Evolutionary conservation across 2,329 filamentous ascomycete species (phyloP).

Genomic region (Davidsoniella virescens): DNA sequence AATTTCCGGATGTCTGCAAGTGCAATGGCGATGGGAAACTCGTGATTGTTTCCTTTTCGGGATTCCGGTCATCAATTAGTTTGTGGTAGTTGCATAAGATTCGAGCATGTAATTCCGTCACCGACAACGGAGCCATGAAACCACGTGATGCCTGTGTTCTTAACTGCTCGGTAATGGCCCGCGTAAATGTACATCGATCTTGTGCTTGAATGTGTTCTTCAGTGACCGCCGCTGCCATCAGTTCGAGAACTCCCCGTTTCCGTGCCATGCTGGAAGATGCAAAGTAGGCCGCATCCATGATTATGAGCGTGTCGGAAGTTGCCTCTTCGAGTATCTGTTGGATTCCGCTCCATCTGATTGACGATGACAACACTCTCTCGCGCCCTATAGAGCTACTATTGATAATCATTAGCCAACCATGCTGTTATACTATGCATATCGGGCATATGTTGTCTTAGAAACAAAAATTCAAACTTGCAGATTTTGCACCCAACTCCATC

Average conservation of each 20-base stretch:
- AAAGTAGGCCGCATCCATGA: slow-evolving; percentile 44
- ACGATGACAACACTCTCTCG: slow-evolving; percentile 24
- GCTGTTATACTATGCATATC: not conserved
- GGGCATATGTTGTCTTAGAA: too few species aligned
- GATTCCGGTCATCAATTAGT: slow-evolving; percentile 32
- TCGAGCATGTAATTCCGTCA: slow-evolving; percentile 36
- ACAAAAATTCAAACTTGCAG: too few species aligned
- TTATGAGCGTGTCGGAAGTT: slow-evolving; percentile 36
- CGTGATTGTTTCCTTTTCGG: slow-evolving; percentile 30
- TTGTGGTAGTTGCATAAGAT: slow-evolving; percentile 36
- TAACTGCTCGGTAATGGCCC: slow-evolving; percentile 32
- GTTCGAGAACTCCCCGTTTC: slow-evolving; percentile 36
- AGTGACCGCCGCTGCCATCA: slow-evolving; percentile 38
- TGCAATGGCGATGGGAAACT: slow-evolving; percentile 38
- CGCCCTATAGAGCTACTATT: slow-evolving; percentile 29
- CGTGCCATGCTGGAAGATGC: slow-evolving; percentile 36
- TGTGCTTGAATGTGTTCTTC: slow-evolving; percentile 33
- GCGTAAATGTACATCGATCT: slow-evolving; percentile 36
- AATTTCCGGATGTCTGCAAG: slow-evolving; percentile 37
- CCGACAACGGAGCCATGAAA: slow-evolving; percentile 29
- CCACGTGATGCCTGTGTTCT: slow-evolving; percentile 29
- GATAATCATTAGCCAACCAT: not conserved
- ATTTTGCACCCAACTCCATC: not conserved
- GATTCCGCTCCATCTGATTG: slow-evolving; percentile 39
- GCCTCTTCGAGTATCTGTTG: slow-evolving; percentile 41